Evolutionary conservation across 768 basidiomycete species (phyloP).

Genomic region (Psilocybe tampanensis): DNA sequence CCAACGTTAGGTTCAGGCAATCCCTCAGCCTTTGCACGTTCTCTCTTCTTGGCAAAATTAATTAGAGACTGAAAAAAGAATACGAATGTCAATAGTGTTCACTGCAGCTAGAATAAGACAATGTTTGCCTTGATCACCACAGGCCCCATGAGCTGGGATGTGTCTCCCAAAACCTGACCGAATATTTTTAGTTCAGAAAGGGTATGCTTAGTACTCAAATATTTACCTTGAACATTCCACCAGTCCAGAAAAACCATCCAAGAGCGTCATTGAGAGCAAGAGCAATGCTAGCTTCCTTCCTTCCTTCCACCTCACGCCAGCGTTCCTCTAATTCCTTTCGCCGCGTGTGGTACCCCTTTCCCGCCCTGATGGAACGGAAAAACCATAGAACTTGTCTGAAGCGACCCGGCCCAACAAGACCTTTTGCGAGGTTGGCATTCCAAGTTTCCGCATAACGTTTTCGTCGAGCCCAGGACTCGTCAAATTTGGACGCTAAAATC

Average conservation of each 20-base stretch:
- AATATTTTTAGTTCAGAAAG: too few species aligned
- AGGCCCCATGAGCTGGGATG: conserved; percentile 62
- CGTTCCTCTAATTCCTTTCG: conserved; percentile 33
- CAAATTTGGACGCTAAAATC: conserved; percentile 51
- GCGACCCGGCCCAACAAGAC: conserved; percentile 45
- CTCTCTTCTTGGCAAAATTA: conserved; percentile 54
- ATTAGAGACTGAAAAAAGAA: conserved; percentile 49
- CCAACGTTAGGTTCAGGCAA: conserved; percentile 43
- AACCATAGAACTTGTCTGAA: conserved; percentile 43
- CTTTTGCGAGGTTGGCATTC: conserved; percentile 50
- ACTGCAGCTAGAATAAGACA: background rate
- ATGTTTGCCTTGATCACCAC: conserved; percentile 54
- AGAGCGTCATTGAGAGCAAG: conserved; percentile 66
- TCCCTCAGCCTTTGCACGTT: conserved; percentile 38
- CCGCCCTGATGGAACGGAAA: conserved; percentile 29
- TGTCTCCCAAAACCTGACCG: conserved; percentile 60
- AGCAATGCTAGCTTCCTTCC: conserved; percentile 51
- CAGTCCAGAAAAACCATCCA: conserved; percentile 62
- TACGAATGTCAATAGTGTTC: background rate
- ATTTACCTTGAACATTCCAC: conserved; percentile 62
- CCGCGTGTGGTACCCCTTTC: conserved; percentile 27
- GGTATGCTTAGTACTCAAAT: background rate
- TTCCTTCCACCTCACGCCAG: conserved; percentile 50
- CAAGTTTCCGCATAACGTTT: conserved; percentile 52
- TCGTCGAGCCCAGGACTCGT: conserved; percentile 55